Base-by-base conservation (phyloP, 176 grass and related monocot species). In the Saccharum spontaneum region DNA sequence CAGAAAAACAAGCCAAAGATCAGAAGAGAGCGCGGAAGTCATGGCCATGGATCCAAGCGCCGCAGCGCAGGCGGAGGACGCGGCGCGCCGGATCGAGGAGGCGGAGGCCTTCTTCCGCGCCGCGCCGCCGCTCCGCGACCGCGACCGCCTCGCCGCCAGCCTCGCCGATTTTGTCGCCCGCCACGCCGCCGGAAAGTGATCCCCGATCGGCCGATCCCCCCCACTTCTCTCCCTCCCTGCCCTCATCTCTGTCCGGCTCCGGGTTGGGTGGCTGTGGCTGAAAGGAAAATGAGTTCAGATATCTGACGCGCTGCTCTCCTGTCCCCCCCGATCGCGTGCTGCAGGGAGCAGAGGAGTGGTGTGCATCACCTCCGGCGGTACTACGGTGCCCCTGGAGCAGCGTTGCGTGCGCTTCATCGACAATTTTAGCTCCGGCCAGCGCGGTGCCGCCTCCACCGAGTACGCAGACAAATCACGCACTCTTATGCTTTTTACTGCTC, bases 361-460 rank as follows among this genome's bases (percentile, higher is more conserved):
- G 16, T 98, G 95, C 54, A 63, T 98, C 76, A 98, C 92, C 74
- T 98, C 91, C 63, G 95, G 95, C 67, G 95, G 95, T 59, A 98
- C 95, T 9, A 98, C 95, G 36, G 93, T 98, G 79, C 95, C 95
- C 10, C 85, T 98, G 60, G 92, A 98, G 90, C 92, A 95, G 71
- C 83, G 95, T 24, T 98, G 95, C 72, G 95, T 98, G 50, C 90
- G 92, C 7, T 98, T 93, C 79, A 95, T 98, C 75, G 92, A 98
- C 79, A 95, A 98, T 75, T 98, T 95, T 71, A 90, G 89, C 79
- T 98, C 95, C 60, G 95, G 95, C 22, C 67, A 98, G 81, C 83
- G 93, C 16, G 95, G 95, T 77, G 89, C 95, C 0, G 76, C 93
- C 20, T 93, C 95, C 4, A 93, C 95, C 8, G 95, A 98, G 91